Conservation (phyloP, 2,329 filamentous ascomycete species). For the Xylariomycetidae sp. region DNA sequence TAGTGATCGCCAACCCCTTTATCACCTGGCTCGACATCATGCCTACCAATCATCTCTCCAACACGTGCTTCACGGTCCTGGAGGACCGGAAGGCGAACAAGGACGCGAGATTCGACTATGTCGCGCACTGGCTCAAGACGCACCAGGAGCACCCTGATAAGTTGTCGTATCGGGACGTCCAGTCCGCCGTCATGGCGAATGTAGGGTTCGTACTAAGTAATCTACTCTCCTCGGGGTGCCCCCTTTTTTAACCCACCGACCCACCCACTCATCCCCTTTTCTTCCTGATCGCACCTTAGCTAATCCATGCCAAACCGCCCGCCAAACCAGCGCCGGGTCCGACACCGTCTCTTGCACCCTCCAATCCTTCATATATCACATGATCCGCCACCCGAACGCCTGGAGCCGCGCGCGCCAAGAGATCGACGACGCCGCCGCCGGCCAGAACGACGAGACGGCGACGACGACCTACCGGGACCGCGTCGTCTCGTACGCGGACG, state of each 20-base stretch:
- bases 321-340: slow-evolving; percentile 6
- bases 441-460: slow-evolving; percentile 5
- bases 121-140: slow-evolving; percentile 12
- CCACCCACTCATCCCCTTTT: no score
- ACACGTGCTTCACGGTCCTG: no score
- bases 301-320: no score
- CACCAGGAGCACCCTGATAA: slow-evolving; percentile 10
- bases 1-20: slow-evolving; percentile 14
- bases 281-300: no score
- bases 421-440: slow-evolving; percentile 11
- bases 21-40: slow-evolving; percentile 10
- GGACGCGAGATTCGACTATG: slow-evolving; percentile 11
- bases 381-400: slow-evolving; percentile 6
- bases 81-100: slow-evolving; percentile 9
- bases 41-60: no score
- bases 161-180: slow-evolving; percentile 20
- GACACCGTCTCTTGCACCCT: slow-evolving; percentile 8
- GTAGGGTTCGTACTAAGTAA: no score
- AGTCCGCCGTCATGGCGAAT: no score
- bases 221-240: no score
- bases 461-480: slow-evolving; percentile 5
- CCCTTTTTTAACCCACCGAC: no score
- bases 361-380: slow-evolving; percentile 9
- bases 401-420: slow-evolving; percentile 8
- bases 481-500: slow-evolving; percentile 16